Base-by-base conservation (phyloP, 176 grass and related monocot genomes). In the Oryza longistaminata region DNA sequence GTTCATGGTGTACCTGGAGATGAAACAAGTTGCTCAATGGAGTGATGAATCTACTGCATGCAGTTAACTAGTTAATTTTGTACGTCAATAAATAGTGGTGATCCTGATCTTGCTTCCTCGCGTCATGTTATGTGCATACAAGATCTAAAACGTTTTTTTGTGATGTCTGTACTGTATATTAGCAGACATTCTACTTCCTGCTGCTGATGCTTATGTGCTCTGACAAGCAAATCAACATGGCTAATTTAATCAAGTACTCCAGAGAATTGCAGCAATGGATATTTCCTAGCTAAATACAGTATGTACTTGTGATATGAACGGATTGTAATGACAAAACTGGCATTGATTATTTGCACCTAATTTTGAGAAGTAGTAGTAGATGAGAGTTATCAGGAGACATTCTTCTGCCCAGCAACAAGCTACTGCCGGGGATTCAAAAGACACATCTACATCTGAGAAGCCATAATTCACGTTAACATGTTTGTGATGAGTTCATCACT, bases 391-490 rank as follows among this genome's bases (percentile, higher is more conserved):
- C 16, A 90, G 77, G 79, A 44, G 84, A 86, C 88, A 90, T 90
- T 79, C 75, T 75, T 87, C 84, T 80, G 75, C 48, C 39, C 16
- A 17, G 10, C 66, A 78, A 49, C 81, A 43, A 78, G 78, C 25
- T 9, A 49, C 73, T 90, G 88, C 83, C 45, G 66, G 66, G 67
- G 44, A 90, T 82, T 90, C 83, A 73, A 87, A 65, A 19, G 89
- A 80, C 80, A 83, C 34, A 73, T 83, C 70, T 74, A 34, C 84
- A 74, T 75, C 85, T 75, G 84, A 62, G 49, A 21, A 21, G 6
- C 75, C 40, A 48, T 53, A 6, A 44, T 82, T 77, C 53, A 70
- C 71, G 49, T 79, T 21, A 73, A 31, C 60, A 82, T 82, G 71
- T 58, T 79, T 74, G 75, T 74, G 75, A 83, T 83, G 69, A 60